Evolutionary conservation across 1,284 basidiomycete species (phyloP).

Genomic region (Erythrobasidium hasegawianum): DNA sequence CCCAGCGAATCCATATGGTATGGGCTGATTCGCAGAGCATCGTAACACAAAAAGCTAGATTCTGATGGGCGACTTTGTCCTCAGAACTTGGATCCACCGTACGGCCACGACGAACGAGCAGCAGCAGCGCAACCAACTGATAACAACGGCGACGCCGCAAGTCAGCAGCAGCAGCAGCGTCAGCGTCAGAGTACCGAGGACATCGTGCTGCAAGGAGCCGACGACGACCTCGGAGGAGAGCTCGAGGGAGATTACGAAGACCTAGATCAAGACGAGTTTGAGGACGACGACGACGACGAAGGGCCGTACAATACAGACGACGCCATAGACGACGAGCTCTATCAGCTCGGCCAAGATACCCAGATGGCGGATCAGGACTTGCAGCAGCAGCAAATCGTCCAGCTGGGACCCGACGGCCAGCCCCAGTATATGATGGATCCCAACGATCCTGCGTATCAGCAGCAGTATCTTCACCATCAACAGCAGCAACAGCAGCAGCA

Average conservation of each 20-base stretch:
- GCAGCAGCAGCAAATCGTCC: conserved; percentile 5
- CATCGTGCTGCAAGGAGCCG: not conserved
- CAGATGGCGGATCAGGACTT: not conserved
- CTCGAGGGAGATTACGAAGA: conserved; percentile 11
- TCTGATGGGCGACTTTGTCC: too few species aligned
- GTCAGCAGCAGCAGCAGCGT: too few species aligned
- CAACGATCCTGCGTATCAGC: not conserved
- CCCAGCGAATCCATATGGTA: too few species aligned
- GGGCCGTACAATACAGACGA: too few species aligned
- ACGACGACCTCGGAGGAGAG: conserved; percentile 2
- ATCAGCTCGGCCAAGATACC: not conserved
- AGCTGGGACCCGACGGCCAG: not conserved
- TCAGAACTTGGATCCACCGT: too few species aligned
- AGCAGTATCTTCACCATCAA: conserved; percentile 25
- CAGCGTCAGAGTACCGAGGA: too few species aligned
- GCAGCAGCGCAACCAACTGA: too few species aligned
- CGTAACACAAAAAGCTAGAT: too few species aligned
- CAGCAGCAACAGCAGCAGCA: not conserved
- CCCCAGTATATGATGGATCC: not conserved
- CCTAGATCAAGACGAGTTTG: too few species aligned
- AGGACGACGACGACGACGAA: conserved; percentile 17
- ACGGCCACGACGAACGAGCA: too few species aligned
- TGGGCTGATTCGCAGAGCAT: too few species aligned
- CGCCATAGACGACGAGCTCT: not conserved
- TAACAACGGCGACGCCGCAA: too few species aligned